Conservation (phyloP, 495 filamentous ascomycete species). For the Penicillium bialowiezense region DNA sequence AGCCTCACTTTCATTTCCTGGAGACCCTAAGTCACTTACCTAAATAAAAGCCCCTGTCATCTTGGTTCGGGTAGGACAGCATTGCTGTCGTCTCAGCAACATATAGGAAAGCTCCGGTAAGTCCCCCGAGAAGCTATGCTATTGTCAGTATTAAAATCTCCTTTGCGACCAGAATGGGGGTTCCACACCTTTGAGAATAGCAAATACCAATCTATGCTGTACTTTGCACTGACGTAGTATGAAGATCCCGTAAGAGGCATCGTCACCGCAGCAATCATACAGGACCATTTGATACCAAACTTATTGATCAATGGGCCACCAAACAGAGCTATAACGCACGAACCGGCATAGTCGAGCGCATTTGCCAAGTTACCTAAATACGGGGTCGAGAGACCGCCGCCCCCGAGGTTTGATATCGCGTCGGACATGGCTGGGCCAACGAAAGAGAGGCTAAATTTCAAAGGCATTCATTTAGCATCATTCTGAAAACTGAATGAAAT, state of each 20-base stretch:
- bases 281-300: slow-evolving; percentile 1
- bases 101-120: not conserved
- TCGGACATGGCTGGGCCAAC: slow-evolving; percentile 1
- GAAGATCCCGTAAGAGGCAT: slow-evolving; percentile 1
- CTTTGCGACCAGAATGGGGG: not conserved
- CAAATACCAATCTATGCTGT: not conserved
- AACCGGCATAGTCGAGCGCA: not conserved
- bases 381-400: not conserved
- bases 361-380: not conserved
- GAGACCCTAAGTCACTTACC: not conserved
- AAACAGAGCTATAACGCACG: not conserved
- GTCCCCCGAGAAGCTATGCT: not conserved
- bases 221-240: slow-evolving; percentile 1
- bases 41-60: not conserved
- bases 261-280: not conserved
- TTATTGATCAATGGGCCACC: slow-evolving; percentile 1
- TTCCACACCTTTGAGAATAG: not conserved
- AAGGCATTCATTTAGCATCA: not conserved
- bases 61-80: not conserved
- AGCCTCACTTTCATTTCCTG: not conserved
- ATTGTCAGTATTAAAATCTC: not conserved
- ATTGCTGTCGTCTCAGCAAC: not conserved
- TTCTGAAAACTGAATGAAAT: not conserved
- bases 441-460: not conserved
- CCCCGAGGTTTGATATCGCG: slow-evolving; percentile 1